Evolutionary conservation across 148 eudicot species (phyloP), one percentile per base, ranked within the genome.

Genomic region (Rhododendron vialii): DNA sequence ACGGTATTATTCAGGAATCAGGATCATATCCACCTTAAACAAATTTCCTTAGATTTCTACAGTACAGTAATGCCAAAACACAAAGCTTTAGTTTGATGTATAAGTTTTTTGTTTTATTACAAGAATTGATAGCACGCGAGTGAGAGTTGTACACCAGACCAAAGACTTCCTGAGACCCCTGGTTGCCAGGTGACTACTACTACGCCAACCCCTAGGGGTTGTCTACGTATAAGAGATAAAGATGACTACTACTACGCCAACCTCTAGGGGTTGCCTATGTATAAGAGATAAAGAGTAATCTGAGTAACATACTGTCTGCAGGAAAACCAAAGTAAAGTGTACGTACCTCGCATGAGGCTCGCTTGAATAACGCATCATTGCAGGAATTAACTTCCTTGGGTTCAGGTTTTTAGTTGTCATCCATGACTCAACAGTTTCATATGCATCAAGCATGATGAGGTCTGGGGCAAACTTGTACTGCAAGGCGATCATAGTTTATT

Each of bases 401-500:
- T 95, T 94, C 87, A 97, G 91, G 86, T 95, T 91, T 84, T 89
- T 93, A 47, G 91, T 94, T 83, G 88, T 95, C 99, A 97, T 94
- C 99, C 99, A 97, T 79, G 98, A 92, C 88, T 97, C 98, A 83
- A 97, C 98, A 89, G 98, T 97, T 91, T 97, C 99, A 90, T 97
- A 97, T 73, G 99, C 99, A 92, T 97, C 99, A 78, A 95, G 95
- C 99, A 95, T 95, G 90, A 97, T 94, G 85, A 97, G 98, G 47
- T 97, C 98, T 63, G 99, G 99, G 41, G 99, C 99, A 90, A 95
- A 97, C 89, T 95, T 95, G 91, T 95, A 97, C 99, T 97, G 94
- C 89, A 93, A 83, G 24, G 82, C 15, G 84, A 87, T 18, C 67
- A 84, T 26, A 73, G 55, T 48, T 74, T 48, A 33, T 83, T 67